A percentile compares a stretch with the other conserved stretches of the same genome.
phyloP scores from a whole-genome alignment of 805 yeast species.

The Teunomyces aglyptinius region DNA sequence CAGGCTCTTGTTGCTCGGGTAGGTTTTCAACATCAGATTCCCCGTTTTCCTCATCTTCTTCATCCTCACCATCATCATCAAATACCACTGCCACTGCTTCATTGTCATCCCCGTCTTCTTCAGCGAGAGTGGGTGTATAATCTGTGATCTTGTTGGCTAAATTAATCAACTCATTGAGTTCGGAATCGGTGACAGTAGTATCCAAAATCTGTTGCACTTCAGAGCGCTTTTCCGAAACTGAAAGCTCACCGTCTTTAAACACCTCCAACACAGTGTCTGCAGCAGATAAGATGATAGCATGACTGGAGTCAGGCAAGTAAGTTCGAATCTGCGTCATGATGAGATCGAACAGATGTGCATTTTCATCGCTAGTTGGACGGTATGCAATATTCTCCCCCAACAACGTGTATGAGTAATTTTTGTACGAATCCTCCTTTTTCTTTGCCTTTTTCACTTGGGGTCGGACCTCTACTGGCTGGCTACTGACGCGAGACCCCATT shows the following conservation, averaged over 20 bases:
- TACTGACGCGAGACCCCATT: conserved; percentile 55
- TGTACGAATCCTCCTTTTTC: conserved; percentile 9
- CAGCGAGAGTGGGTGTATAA: conserved; percentile 25
- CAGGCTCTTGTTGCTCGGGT: conserved; percentile 5
- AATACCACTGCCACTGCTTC: conserved; percentile 25
- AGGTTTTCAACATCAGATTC: conserved; percentile 3
- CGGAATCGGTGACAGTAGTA: conserved; percentile 36
- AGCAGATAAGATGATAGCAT: conserved; percentile 67
- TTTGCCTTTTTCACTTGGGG: conserved; percentile 5
- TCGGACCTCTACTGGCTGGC: conserved; percentile 11
- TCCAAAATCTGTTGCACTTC: conserved; percentile 51
- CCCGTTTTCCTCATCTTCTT: conserved; percentile 6
- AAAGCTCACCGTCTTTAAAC: conserved; percentile 45
- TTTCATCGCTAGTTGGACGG: conserved; percentile 58
- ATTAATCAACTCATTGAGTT: conserved; percentile 45
- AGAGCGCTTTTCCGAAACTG: conserved; percentile 45
- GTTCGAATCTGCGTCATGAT: conserved; percentile 59
- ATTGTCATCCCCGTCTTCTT: conserved; percentile 12
- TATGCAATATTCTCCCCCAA: conserved; percentile 53
- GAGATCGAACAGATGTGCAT: conserved; percentile 49
- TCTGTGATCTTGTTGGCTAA: conserved; percentile 52
- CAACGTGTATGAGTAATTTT: conserved; percentile 11
- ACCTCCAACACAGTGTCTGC: conserved; percentile 62
- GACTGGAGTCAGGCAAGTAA: conserved; percentile 72
- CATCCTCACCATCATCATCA: conserved; percentile 18